Evolutionary conservation across 164 flowering plant genomes (phyloP).

Genomic region (Buxus sempervirens): DNA sequence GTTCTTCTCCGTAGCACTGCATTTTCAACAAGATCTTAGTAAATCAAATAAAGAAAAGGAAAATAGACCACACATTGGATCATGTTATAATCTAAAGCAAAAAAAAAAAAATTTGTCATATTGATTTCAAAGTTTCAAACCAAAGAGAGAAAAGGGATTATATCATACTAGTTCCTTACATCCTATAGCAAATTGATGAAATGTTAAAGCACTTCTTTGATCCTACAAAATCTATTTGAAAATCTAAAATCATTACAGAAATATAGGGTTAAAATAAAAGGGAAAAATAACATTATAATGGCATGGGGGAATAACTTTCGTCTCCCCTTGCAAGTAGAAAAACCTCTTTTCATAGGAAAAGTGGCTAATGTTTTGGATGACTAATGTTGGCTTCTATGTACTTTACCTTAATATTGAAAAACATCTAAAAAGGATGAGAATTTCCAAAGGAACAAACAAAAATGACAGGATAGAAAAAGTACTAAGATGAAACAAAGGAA

Average conservation of each 20-base stretch:
- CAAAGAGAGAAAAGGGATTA: neutral
- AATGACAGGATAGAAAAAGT: too few species aligned
- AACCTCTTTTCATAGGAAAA: slow-evolving; percentile 10
- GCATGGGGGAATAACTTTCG: neutral
- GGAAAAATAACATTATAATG: neutral
- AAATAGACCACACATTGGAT: too few species aligned
- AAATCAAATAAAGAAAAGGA: too few species aligned
- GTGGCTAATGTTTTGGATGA: slow-evolving; percentile 8
- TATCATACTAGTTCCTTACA: slow-evolving; percentile 1
- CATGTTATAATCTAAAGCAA: too few species aligned
- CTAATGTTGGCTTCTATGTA: neutral
- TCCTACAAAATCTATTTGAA: neutral
- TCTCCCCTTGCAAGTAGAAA: neutral
- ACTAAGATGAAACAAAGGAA: too few species aligned
- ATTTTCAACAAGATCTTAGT: neutral
- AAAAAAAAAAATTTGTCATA: too few species aligned
- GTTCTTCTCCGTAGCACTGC: neutral
- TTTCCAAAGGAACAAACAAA: too few species aligned
- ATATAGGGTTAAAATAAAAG: neutral
- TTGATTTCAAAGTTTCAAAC: too few species aligned
- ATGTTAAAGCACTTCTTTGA: slow-evolving; percentile 2
- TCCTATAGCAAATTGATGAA: neutral
- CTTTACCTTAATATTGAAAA: neutral
- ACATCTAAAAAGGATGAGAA: neutral
- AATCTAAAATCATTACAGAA: neutral